phyloP scores from a whole-genome alignment of 352 stramenopile genomes.

The Phytophthora podocarpi region DNA sequence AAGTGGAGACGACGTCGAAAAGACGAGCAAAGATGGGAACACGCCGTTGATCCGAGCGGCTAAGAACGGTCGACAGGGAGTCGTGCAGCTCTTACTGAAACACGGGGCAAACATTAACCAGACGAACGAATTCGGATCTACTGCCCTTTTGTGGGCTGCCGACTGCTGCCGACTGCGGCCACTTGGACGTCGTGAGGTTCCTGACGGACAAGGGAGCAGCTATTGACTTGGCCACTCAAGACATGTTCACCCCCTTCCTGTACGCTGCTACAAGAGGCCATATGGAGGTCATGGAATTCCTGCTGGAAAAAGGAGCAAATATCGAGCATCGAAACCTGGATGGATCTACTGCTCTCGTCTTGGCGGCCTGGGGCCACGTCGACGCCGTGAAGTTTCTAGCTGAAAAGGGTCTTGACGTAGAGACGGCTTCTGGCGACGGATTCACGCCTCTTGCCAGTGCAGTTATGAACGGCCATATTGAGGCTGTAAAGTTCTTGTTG shows the following conservation, averaged over 20 bases:
- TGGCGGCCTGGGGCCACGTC: too few relatives aligned
- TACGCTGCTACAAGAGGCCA: not conserved
- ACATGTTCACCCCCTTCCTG: not conserved
- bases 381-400: too few relatives aligned
- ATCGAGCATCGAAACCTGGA: too few relatives aligned
- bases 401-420: too few relatives aligned
- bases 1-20: not conserved
- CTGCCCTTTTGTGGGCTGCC: not conserved
- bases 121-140: not conserved
- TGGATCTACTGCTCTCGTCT: too few relatives aligned
- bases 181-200: not conserved
- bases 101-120: not conserved
- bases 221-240: not conserved
- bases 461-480: too few relatives aligned
- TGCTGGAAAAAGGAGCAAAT: not conserved
- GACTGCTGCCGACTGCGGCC: not conserved
- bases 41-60: slow-evolving; percentile 3
- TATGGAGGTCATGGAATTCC: not conserved
- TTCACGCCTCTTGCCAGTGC: too few relatives aligned
- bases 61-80: not conserved
- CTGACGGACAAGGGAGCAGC: not conserved
- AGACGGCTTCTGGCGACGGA: too few relatives aligned
- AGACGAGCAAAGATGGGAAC: not conserved
- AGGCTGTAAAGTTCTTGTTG: too few relatives aligned
- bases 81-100: not conserved